These are phyloP conservation scores for Tetrapisispora nanseiensis DNA, from an alignment of 805 yeast genomes.

Conservation along the genomic window DNA sequence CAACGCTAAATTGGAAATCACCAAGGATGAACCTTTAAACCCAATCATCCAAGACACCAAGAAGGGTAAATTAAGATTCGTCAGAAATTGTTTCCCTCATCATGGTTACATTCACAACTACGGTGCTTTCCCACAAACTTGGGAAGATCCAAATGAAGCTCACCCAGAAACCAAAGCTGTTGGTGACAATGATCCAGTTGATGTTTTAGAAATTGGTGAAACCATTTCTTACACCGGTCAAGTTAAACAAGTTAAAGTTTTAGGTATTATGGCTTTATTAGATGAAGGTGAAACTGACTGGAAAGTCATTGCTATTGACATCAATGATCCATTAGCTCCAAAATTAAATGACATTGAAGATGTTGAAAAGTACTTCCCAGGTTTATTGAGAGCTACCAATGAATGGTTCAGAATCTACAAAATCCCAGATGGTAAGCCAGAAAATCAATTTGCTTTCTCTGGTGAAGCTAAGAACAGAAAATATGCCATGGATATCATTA, in stretches of 20 bases:
- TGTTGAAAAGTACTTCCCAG: constrained; percentile 83
- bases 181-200: constrained; percentile 83
- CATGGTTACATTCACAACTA: constrained; percentile 98
- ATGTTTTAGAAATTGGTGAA: constrained; percentile 76
- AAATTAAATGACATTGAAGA: constrained; percentile 86
- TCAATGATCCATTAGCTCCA: constrained; percentile 80
- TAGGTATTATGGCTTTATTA: constrained; percentile 89
- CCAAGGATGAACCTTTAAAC: constrained; percentile 73
- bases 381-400: constrained; percentile 83
- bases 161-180: constrained; percentile 59
- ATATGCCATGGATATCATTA: constrained; percentile 76
- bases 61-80: constrained; percentile 92
- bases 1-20: constrained; percentile 92
- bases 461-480: constrained; percentile 84
- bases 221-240: constrained; percentile 56
- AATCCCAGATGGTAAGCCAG: constrained; percentile 96
- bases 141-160: constrained; percentile 63
- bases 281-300: constrained; percentile 90
- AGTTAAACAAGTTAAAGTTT: constrained; percentile 79
- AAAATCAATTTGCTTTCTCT: constrained; percentile 91
- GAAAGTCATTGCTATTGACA: constrained; percentile 85
- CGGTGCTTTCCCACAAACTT: constrained; percentile 96
- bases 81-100: constrained; percentile 96
- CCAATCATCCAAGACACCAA: constrained; percentile 96
- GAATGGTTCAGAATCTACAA: constrained; percentile 99